Evolutionary conservation across 192 early-diverging fungal genomes (phyloP).

Genomic region (Kickxella alabastrina): DNA sequence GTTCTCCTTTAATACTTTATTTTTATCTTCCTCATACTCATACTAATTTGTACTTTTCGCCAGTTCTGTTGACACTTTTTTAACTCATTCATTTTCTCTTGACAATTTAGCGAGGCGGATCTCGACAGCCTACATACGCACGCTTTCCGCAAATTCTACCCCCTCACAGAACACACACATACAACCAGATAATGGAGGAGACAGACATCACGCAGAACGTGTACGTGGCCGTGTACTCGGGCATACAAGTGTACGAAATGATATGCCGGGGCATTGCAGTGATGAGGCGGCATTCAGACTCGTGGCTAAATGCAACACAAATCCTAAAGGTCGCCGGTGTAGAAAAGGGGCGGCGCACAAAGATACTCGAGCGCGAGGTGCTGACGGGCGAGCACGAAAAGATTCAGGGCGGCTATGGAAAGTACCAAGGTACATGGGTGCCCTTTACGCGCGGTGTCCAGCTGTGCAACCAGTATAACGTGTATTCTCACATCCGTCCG

Average conservation of each 20-base stretch:
- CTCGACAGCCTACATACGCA: too few relatives aligned
- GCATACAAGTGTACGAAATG: slow-evolving; percentile 95
- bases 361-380: slow-evolving; percentile 91
- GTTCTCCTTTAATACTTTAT: too few relatives aligned
- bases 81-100: too few relatives aligned
- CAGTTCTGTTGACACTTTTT: too few relatives aligned
- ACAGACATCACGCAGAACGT: slow-evolving; percentile 41
- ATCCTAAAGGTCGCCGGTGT: slow-evolving; percentile 96
- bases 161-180: too few relatives aligned
- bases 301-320: slow-evolving; percentile 96
- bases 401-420: slow-evolving; percentile 97
- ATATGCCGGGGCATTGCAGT: slow-evolving; percentile 72
- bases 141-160: too few relatives aligned
- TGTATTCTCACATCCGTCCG: slow-evolving; percentile 67
- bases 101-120: too few relatives aligned
- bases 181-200: slow-evolving; percentile 15
- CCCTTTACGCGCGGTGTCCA: slow-evolving; percentile 80
- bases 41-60: too few relatives aligned
- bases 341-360: slow-evolving; percentile 86
- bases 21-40: too few relatives aligned
- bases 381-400: slow-evolving; percentile 88
- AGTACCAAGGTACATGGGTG: slow-evolving; percentile 95
- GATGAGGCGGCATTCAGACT: slow-evolving; percentile 78
- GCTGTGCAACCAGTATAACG: slow-evolving; percentile 77
- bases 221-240: slow-evolving; percentile 89